phyloP scores from a whole-genome alignment of 257 asterid genomes.

The Haberlea rhodopensis region DNA sequence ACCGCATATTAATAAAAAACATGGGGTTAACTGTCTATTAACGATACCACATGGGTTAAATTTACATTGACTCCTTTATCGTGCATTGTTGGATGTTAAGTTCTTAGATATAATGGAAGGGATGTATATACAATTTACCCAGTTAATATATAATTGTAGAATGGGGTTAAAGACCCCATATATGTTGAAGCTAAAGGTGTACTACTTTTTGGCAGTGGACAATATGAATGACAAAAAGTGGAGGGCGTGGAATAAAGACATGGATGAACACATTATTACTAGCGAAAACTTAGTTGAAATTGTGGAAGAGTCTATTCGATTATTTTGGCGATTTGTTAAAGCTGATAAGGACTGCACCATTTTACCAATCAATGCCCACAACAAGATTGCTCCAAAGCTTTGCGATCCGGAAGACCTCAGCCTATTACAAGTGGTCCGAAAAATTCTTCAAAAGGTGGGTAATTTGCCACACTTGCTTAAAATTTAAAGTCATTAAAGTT shows the following conservation, averaged over 20 bases:
- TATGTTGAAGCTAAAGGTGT: neutral
- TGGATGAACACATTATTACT: slow-evolving; percentile 49
- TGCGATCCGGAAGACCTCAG: slow-evolving; percentile 47
- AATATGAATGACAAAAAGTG: slow-evolving; percentile 39
- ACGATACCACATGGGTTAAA: too few species aligned
- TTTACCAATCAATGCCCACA: slow-evolving; percentile 17
- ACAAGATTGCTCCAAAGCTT: slow-evolving; percentile 39
- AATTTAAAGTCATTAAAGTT: too few species aligned
- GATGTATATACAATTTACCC: too few species aligned
- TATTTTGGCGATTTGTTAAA: slow-evolving; percentile 78
- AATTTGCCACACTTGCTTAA: neutral
- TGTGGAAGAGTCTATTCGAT: slow-evolving; percentile 85
- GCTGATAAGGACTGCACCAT: slow-evolving; percentile 67
- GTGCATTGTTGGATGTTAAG: too few species aligned
- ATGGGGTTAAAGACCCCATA: too few species aligned
- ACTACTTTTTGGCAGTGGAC: slow-evolving; percentile 51
- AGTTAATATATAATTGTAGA: too few species aligned
- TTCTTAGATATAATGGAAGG: too few species aligned
- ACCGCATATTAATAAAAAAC: too few species aligned
- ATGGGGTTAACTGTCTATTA: too few species aligned
- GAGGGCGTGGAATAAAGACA: slow-evolving; percentile 42
- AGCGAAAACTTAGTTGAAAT: slow-evolving; percentile 78
- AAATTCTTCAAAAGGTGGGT: slow-evolving; percentile 66
- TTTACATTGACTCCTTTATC: too few species aligned
- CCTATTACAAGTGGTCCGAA: slow-evolving; percentile 50